phyloP scores from a whole-genome alignment of 331 rosid species.

The Ulmus americana region DNA sequence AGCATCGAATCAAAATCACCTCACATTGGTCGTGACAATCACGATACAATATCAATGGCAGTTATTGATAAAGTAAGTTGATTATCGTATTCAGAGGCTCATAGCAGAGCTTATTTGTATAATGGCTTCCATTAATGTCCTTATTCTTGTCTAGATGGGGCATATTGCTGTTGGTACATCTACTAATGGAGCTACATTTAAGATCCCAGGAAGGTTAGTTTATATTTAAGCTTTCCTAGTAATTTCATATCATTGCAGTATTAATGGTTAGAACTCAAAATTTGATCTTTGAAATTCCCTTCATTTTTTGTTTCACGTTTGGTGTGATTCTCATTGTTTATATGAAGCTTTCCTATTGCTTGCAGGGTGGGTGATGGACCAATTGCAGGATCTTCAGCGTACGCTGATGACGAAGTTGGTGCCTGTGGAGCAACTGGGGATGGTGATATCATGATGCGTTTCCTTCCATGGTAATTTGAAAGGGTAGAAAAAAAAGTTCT shows the following conservation, averaged over 20 bases:
- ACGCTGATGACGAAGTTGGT: slow-evolving; percentile 75
- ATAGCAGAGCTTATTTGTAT: neutral
- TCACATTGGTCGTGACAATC: slow-evolving; percentile 58
- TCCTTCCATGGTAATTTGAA: slow-evolving; percentile 69
- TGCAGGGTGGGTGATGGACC: slow-evolving; percentile 95
- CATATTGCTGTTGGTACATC: slow-evolving; percentile 86
- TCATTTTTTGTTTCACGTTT: too few relatives aligned
- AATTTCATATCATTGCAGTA: neutral
- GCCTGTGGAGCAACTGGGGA: slow-evolving; percentile 96
- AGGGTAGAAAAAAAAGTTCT: neutral
- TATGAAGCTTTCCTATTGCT: neutral
- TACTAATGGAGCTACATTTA: slow-evolving; percentile 90
- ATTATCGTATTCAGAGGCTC: neutral
- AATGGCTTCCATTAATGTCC: slow-evolving; percentile 12
- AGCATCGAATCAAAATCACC: slow-evolving; percentile 30
- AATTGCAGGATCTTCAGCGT: slow-evolving; percentile 77
- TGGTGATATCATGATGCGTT: slow-evolving; percentile 93
- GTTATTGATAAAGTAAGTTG: slow-evolving; percentile 68
- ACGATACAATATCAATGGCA: slow-evolving; percentile 92
- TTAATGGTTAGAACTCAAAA: neutral
- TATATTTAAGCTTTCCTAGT: slow-evolving; percentile 6
- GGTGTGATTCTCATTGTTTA: too few relatives aligned
- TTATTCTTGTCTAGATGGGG: slow-evolving; percentile 53
- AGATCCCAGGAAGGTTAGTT: slow-evolving; percentile 90
- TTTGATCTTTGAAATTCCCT: neutral